These are phyloP conservation scores for Insectozyma bohioensis DNA, from an alignment of 1,139 yeast species.

Conservation along the genomic window DNA sequence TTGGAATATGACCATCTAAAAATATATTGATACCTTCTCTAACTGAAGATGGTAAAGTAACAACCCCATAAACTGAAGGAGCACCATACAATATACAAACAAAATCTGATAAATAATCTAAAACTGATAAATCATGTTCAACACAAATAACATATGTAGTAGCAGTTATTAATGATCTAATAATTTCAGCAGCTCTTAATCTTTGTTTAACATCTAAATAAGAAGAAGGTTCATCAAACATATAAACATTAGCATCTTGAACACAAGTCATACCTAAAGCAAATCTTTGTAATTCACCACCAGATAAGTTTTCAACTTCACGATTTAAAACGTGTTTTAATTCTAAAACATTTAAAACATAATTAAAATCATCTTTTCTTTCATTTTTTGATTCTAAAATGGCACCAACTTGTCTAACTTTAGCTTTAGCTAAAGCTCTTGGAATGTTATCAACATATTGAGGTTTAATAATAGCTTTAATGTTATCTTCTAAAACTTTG, in stretches of 20 bases:
- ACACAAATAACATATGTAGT: slow-evolving; percentile 89
- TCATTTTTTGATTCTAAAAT: slow-evolving; percentile 74
- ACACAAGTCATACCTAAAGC: slow-evolving; percentile 98
- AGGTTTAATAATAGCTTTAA: slow-evolving; percentile 94
- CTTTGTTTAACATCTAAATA: slow-evolving; percentile 98
- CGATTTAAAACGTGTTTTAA: slow-evolving; percentile 72
- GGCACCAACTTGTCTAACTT: slow-evolving; percentile 83
- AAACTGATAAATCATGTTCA: slow-evolving; percentile 96
- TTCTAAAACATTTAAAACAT: slow-evolving; percentile 68
- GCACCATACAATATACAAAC: slow-evolving; percentile 96
- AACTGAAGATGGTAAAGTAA: slow-evolving; percentile 90
- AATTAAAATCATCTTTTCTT: slow-evolving; percentile 59
- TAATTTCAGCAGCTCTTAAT: slow-evolving; percentile 93
- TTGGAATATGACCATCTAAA: slow-evolving; percentile 95
- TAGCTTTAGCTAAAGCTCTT: slow-evolving; percentile 85
- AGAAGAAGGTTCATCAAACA: slow-evolving; percentile 99
- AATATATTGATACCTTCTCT: slow-evolving; percentile 98
- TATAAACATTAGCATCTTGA: slow-evolving; percentile 91
- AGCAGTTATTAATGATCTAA: slow-evolving; percentile 77
- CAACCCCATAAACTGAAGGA: slow-evolving; percentile 98
- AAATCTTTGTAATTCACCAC: slow-evolving; percentile 98
- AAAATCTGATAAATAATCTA: slow-evolving; percentile 94
- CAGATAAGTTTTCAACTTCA: slow-evolving; percentile 86
- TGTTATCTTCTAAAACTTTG: slow-evolving; percentile 87
- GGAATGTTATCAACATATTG: slow-evolving; percentile 98